A percentile compares a stretch with the other conserved stretches of the same genome.
Evolutionary conservation across 2,329 filamentous ascomycete genomes (phyloP).

Genomic region (Coniochaeta sp.): DNA sequence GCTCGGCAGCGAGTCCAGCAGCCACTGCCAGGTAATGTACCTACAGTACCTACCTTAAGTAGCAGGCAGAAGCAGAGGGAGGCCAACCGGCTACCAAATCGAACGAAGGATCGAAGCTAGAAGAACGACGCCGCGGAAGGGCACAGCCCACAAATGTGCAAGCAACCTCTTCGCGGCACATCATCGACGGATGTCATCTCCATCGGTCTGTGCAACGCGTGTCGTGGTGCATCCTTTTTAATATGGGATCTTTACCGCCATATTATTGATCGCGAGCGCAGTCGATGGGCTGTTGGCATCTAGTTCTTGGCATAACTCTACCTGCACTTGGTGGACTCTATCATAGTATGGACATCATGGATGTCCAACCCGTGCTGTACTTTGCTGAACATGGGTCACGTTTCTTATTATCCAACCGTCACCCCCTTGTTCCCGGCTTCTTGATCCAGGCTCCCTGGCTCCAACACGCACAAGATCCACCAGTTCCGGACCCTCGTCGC

Average conservation of each 20-base stretch:
- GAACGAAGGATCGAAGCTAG: not conserved
- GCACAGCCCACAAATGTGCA: not conserved
- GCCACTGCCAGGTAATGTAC: too few relatives aligned
- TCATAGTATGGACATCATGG: too few relatives aligned
- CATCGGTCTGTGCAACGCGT: not conserved
- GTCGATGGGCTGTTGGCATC: not conserved
- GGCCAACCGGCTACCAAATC: not conserved
- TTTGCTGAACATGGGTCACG: not conserved
- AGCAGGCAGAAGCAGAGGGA: too few relatives aligned
- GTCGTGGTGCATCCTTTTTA: not conserved
- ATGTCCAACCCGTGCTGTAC: too few relatives aligned
- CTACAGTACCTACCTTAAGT: too few relatives aligned
- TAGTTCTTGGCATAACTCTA: not conserved
- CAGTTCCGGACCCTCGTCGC: slow-evolving; percentile 1
- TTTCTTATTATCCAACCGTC: not conserved
- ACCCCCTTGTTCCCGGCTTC: not conserved
- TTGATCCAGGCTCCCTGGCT: not conserved
- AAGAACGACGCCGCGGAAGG: not conserved
- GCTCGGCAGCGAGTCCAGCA: too few relatives aligned
- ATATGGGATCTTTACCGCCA: not conserved
- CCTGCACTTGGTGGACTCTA: too few relatives aligned
- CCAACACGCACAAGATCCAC: not conserved
- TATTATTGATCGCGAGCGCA: not conserved
- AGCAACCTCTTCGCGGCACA: not conserved
- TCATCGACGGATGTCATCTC: not conserved